Evolutionary conservation across 2,329 filamentous ascomycete species (phyloP).

Genomic region (Calonectria pteridis): DNA sequence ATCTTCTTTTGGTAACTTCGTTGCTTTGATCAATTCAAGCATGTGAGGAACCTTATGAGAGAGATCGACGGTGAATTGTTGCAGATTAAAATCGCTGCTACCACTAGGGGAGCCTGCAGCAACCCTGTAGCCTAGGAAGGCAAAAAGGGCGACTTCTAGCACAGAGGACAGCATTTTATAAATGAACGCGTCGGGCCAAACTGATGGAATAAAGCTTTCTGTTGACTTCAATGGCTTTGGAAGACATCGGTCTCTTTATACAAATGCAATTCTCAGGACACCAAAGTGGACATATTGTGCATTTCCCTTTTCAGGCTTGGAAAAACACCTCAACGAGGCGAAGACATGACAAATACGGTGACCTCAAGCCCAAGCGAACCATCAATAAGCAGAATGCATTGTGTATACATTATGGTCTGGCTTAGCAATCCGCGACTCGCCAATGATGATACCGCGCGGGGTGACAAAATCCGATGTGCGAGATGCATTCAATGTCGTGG

Average conservation of each 20-base stretch:
- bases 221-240: neutral
- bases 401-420: neutral
- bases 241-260: neutral
- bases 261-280: neutral
- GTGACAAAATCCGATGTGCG: neutral
- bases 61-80: conserved; percentile 25
- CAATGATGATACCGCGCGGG: no score
- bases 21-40: conserved; percentile 28
- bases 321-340: neutral
- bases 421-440: neutral
- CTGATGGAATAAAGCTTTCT: neutral
- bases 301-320: neutral
- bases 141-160: neutral
- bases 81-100: neutral
- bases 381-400: neutral
- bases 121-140: neutral
- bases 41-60: conserved; percentile 23
- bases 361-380: neutral
- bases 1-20: conserved; percentile 20
- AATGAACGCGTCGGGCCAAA: neutral
- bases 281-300: neutral
- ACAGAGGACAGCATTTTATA: neutral
- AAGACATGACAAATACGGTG: neutral
- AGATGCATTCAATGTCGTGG: neutral
- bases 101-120: neutral